phyloP scores from a whole-genome alignment of 169 alveolate species.

The Plasmodium yoelii region DNA sequence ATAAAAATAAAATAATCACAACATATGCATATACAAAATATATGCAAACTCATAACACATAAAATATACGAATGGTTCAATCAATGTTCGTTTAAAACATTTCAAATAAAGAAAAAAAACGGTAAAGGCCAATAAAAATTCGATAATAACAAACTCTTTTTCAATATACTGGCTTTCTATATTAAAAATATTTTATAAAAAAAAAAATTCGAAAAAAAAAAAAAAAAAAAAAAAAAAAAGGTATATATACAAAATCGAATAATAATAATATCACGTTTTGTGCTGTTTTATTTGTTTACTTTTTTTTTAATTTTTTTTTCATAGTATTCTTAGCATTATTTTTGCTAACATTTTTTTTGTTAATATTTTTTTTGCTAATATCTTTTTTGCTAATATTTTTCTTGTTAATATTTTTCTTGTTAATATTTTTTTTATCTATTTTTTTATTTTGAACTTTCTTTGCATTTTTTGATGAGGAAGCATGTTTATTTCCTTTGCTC shows the following conservation, averaged over 20 bases:
- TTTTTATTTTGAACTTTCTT: slow-evolving; percentile 18
- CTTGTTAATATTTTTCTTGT: slow-evolving; percentile 23
- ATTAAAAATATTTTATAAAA: too few relatives aligned
- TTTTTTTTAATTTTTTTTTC: slow-evolving; percentile 18
- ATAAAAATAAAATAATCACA: too few relatives aligned
- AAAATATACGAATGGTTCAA: too few relatives aligned
- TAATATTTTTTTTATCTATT: neutral
- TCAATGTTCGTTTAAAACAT: too few relatives aligned
- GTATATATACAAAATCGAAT: slow-evolving; percentile 1
- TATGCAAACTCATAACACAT: too few relatives aligned
- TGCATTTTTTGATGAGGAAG: slow-evolving; percentile 1
- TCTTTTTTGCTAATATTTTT: slow-evolving; percentile 23
- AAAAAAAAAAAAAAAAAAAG: neutral
- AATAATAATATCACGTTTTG: neutral
- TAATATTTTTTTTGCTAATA: slow-evolving; percentile 5
- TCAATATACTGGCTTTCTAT: too few relatives aligned
- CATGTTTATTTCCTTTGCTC: slow-evolving; percentile 4
- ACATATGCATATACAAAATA: too few relatives aligned
- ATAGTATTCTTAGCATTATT: slow-evolving; percentile 18
- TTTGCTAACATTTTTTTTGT: slow-evolving; percentile 24
- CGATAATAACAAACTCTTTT: too few relatives aligned
- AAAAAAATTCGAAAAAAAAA: neutral
- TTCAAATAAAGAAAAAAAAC: too few relatives aligned
- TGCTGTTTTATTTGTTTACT: neutral
- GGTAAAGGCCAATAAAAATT: too few relatives aligned